phyloP scores from a whole-genome alignment of 73 alveolate genomes.

The Paramecium octaurelia region DNA sequence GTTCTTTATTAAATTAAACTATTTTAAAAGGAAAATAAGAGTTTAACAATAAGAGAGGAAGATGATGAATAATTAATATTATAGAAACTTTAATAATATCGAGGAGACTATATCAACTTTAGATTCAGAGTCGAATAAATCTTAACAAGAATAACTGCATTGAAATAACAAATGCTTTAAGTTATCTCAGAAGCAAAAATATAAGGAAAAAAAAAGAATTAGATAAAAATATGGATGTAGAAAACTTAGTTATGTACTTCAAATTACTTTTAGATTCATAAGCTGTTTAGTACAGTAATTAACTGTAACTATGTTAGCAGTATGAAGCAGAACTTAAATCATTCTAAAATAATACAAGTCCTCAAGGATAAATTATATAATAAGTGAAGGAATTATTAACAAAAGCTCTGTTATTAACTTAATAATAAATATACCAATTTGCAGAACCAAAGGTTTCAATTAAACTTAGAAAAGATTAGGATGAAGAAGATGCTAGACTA shows the following conservation, averaged over 20 bases:
- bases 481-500: conserved; percentile 13
- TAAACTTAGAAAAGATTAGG: conserved; percentile 5
- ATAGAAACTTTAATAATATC: not conserved
- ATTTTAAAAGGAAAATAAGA: not conserved
- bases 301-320: not conserved
- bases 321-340: not conserved
- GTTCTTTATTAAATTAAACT: not conserved
- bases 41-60: not conserved
- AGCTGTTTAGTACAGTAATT: not conserved
- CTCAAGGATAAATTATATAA: not conserved
- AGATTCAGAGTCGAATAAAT: not conserved
- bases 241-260: not conserved
- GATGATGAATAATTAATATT: not conserved
- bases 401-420: not conserved
- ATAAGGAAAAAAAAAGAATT: not conserved
- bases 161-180: not conserved
- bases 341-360: not conserved
- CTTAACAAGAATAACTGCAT: not conserved
- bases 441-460: not conserved
- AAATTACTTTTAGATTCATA: not conserved
- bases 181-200: not conserved
- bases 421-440: not conserved
- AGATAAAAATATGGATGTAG: not conserved
- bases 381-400: not conserved
- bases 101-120: not conserved